A percentile compares a stretch with the other conserved stretches of the same genome.
Conservation (phyloP, 768 basidiomycete genomes). For the Termitomyces sp. region DNA sequence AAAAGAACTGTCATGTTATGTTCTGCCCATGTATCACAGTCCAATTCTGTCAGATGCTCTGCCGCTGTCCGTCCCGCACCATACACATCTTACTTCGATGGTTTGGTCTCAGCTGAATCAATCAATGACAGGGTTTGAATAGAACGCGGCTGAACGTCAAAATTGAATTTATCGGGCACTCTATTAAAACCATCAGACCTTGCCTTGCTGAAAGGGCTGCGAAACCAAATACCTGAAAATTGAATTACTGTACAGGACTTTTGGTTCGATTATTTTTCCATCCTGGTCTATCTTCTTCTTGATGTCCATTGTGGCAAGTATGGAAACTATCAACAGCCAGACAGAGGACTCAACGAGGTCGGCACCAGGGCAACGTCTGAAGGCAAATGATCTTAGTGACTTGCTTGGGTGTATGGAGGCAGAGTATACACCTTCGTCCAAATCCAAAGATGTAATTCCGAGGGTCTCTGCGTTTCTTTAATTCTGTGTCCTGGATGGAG, state of each 20-base stretch:
- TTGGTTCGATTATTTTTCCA: slow-evolving; percentile 8
- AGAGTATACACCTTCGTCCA: slow-evolving; percentile 9
- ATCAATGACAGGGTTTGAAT: neutral
- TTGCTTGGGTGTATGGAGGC: too few species aligned
- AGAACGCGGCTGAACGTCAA: neutral
- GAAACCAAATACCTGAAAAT: slow-evolving; percentile 1
- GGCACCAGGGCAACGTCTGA: slow-evolving; percentile 9
- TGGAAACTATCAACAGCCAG: slow-evolving; percentile 10
- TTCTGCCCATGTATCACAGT: too few species aligned
- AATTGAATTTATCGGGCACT: neutral
- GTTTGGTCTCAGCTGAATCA: too few species aligned
- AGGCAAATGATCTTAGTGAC: neutral
- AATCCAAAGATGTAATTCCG: slow-evolving; percentile 7
- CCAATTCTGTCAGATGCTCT: too few species aligned
- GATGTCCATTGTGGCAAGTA: slow-evolving; percentile 10
- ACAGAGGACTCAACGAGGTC: slow-evolving; percentile 11
- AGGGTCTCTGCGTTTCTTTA: neutral
- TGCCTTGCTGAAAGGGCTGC: neutral
- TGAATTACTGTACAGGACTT: neutral
- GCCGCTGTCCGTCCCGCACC: too few species aligned
- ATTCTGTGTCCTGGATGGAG: neutral
- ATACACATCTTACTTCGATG: too few species aligned
- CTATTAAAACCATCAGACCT: neutral
- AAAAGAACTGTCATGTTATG: too few species aligned
- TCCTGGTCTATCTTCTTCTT: slow-evolving; percentile 1